Conservation (phyloP, 2,329 filamentous ascomycete genomes). For the Bipolaris cookei region DNA sequence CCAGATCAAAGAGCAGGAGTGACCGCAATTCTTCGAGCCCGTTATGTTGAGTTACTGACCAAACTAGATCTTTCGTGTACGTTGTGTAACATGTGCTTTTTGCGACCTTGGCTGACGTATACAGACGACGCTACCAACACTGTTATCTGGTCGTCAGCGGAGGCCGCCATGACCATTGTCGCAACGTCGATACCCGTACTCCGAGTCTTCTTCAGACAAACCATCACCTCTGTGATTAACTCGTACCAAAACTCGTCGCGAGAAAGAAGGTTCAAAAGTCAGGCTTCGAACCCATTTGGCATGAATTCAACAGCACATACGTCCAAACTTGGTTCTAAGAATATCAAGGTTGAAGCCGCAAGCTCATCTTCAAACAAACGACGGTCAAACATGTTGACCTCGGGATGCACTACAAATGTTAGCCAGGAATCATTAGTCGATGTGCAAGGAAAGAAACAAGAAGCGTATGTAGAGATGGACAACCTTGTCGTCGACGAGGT, state of each 20-base stretch:
- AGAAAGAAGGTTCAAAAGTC: not conserved
- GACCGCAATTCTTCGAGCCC: slow-evolving; percentile 2
- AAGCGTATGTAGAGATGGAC: not conserved
- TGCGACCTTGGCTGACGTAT: not conserved
- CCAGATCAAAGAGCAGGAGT: slow-evolving; percentile 1
- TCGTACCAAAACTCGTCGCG: slow-evolving; percentile 1
- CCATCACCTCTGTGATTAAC: not conserved
- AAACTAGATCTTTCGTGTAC: slow-evolving; percentile 5
- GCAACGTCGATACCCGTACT: slow-evolving; percentile 13
- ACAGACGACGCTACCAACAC: slow-evolving; percentile 10
- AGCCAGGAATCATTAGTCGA: not conserved
- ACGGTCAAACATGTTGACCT: not conserved
- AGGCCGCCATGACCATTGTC: slow-evolving; percentile 8
- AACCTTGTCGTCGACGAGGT: not conserved
- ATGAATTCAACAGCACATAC: not conserved
- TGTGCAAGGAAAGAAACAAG: not conserved
- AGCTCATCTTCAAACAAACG: not conserved
- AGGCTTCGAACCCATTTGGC: not conserved
- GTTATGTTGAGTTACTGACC: slow-evolving; percentile 4
- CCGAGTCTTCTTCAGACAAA: slow-evolving; percentile 11
- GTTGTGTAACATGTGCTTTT: not conserved
- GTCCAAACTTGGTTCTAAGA: not conserved
- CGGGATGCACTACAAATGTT: not conserved
- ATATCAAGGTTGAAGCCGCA: not conserved
- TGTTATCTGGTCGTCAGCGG: slow-evolving; percentile 11